These are phyloP conservation scores for Entonaema liquescens DNA, from an alignment of 495 filamentous ascomycete species.

Conservation along the genomic window DNA sequence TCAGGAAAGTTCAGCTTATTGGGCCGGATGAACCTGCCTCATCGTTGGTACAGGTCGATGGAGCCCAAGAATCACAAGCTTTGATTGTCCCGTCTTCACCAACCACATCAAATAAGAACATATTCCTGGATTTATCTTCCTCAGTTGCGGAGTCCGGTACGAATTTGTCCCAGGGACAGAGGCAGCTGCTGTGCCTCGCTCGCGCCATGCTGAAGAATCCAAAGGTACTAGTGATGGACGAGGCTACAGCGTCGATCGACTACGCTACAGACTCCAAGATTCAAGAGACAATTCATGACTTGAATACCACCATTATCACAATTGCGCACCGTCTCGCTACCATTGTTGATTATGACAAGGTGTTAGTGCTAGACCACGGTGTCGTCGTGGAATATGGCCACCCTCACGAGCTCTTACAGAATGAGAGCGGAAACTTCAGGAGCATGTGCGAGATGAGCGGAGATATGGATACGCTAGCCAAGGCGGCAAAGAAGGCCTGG, in stretches of 20 bases:
- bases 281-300: slow-evolving; percentile 90
- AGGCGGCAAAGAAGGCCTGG: slow-evolving; percentile 76
- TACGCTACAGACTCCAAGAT: slow-evolving; percentile 96
- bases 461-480: slow-evolving; percentile 75
- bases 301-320: slow-evolving; percentile 93
- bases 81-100: slow-evolving; percentile 40
- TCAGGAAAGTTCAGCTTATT: slow-evolving; percentile 92
- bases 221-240: slow-evolving; percentile 96
- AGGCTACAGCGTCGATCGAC: slow-evolving; percentile 98
- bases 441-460: slow-evolving; percentile 97
- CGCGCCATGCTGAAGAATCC: slow-evolving; percentile 92
- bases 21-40: slow-evolving; percentile 58
- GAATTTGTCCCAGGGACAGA: slow-evolving; percentile 96
- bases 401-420: slow-evolving; percentile 79
- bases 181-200: slow-evolving; percentile 94
- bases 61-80: slow-evolving; percentile 29
- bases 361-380: slow-evolving; percentile 94
- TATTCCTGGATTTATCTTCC: slow-evolving; percentile 88
- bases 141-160: slow-evolving; percentile 90
- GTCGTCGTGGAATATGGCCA: slow-evolving; percentile 87
- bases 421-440: slow-evolving; percentile 75
- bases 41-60: slow-evolving; percentile 22
- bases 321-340: slow-evolving; percentile 98
- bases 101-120: slow-evolving; percentile 80
- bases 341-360: slow-evolving; percentile 97